phyloP scores from a whole-genome alignment of 2,329 filamentous ascomycete species.

The Penicillium sp. region DNA sequence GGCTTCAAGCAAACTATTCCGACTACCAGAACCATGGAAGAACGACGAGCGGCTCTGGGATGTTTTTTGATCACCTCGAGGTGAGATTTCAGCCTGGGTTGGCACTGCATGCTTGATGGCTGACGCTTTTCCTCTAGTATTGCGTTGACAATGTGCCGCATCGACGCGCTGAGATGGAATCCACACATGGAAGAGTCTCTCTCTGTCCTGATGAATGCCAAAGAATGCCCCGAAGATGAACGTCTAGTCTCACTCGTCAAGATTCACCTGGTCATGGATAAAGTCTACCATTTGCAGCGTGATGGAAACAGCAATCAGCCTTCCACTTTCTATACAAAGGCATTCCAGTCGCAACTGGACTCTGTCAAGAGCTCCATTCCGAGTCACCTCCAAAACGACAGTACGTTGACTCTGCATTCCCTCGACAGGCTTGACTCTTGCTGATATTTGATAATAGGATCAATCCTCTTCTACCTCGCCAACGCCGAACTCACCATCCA shows the following conservation, averaged over 20 bases:
- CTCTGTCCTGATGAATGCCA: conserved; percentile 47
- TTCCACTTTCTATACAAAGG: conserved; percentile 21
- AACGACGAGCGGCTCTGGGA: conserved; percentile 53
- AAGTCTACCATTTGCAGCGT: conserved; percentile 18
- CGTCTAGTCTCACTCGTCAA: conserved; percentile 43
- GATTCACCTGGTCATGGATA: conserved; percentile 27
- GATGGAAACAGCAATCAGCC: conserved; percentile 17
- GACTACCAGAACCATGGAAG: conserved; percentile 49
- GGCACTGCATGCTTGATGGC: not conserved
- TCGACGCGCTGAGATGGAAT: conserved; percentile 59
- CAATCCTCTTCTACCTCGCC: conserved; percentile 15
- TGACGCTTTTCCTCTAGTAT: conserved; percentile 28
- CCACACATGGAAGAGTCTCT: conserved; percentile 62
- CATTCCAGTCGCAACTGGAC: conserved; percentile 26
- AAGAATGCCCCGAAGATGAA: conserved; percentile 54
- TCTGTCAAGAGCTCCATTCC: conserved; percentile 23
- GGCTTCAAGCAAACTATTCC: conserved; percentile 19
- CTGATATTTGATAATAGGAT: conserved; percentile 14
- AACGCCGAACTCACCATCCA: conserved; percentile 27
- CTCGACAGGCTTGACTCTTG: not conserved
- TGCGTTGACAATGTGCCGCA: conserved; percentile 35
- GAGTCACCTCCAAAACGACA: conserved; percentile 19
- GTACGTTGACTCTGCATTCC: conserved; percentile 14
- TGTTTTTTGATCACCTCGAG: conserved; percentile 50
- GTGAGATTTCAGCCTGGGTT: conserved; percentile 23